These are phyloP conservation scores for Thelephora aurantiotincta DNA, from an alignment of 768 basidiomycete genomes.

Conservation along the genomic window DNA sequence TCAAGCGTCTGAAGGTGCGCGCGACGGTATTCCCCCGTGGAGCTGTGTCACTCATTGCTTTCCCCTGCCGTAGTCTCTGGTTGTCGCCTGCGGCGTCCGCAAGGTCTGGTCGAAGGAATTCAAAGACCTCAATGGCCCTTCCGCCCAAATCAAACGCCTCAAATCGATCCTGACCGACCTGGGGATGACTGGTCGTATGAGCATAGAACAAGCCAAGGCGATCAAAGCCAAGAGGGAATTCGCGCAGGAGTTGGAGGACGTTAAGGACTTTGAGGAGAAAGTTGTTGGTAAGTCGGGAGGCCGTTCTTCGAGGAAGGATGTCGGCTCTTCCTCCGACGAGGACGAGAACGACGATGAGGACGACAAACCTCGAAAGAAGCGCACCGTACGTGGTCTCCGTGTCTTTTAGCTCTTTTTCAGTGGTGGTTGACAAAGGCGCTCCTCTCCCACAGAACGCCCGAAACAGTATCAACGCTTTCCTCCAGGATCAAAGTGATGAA, in stretches of 20 bases:
- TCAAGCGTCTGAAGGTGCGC: slow-evolving; percentile 59
- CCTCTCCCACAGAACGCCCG: slow-evolving; percentile 28
- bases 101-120: slow-evolving; percentile 71
- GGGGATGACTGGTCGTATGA: slow-evolving; percentile 71
- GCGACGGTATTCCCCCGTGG: not conserved
- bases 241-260: slow-evolving; percentile 76
- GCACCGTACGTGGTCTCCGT: slow-evolving; percentile 23
- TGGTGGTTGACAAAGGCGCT: not conserved
- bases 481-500: slow-evolving; percentile 58
- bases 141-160: slow-evolving; percentile 51
- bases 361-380: slow-evolving; percentile 20
- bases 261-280: slow-evolving; percentile 50
- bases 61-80: slow-evolving; percentile 32
- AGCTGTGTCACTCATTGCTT: not conserved
- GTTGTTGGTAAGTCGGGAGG: slow-evolving; percentile 19
- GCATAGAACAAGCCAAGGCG: slow-evolving; percentile 65
- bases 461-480: slow-evolving; percentile 55
- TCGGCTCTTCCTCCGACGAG: slow-evolving; percentile 11
- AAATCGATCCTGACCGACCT: slow-evolving; percentile 52
- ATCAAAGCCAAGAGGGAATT: slow-evolving; percentile 66
- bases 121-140: slow-evolving; percentile 36
- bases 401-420: not conserved
- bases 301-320: slow-evolving; percentile 10
- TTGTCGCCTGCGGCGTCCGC: slow-evolving; percentile 63
- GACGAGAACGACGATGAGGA: slow-evolving; percentile 22